Evolutionary conservation across 192 early-diverging fungal genomes (phyloP).

Genomic region (Coemansia reversa): DNA sequence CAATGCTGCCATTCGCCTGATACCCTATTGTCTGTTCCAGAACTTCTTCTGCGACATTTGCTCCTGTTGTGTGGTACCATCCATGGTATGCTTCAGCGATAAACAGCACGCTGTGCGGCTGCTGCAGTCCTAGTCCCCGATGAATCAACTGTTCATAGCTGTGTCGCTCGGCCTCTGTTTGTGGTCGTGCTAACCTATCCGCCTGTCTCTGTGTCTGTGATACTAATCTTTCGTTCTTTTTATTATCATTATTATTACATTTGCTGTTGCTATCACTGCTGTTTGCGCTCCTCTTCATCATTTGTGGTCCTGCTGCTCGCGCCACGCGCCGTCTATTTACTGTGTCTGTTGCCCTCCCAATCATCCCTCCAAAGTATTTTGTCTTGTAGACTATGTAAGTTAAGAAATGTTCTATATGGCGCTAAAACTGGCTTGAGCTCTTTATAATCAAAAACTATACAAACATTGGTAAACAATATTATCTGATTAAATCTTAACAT

Average conservation of each 20-base stretch:
- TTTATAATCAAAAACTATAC: too few relatives aligned
- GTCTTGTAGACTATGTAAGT: conserved; percentile 1
- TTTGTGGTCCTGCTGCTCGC: conserved; percentile 5
- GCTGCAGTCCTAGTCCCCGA: conserved; percentile 41
- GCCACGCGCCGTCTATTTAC: conserved; percentile 17
- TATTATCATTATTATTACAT: not conserved
- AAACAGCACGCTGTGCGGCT: conserved; percentile 43
- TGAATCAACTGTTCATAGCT: conserved; percentile 44
- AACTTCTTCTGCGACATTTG: conserved; percentile 35
- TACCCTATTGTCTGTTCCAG: conserved; percentile 33
- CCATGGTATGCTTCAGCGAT: conserved; percentile 48
- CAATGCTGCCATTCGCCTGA: too few relatives aligned
- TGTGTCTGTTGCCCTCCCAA: conserved; percentile 20
- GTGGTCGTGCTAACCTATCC: conserved; percentile 19
- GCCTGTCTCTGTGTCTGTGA: not conserved
- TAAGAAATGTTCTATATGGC: not conserved
- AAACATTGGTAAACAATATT: too few relatives aligned
- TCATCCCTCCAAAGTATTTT: conserved; percentile 12
- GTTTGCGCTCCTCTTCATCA: not conserved
- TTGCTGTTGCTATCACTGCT: conserved; percentile 8
- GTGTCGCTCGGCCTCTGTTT: conserved; percentile 26
- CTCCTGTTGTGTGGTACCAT: conserved; percentile 34
- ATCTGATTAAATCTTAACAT: not conserved
- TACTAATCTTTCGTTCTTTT: conserved; percentile 2
- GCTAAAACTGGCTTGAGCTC: not conserved